Percentiles rank a stretch among this genome's conserved stretches.
phyloP scores from a whole-genome alignment of 768 basidiomycete species.

The Trametes villosa region DNA sequence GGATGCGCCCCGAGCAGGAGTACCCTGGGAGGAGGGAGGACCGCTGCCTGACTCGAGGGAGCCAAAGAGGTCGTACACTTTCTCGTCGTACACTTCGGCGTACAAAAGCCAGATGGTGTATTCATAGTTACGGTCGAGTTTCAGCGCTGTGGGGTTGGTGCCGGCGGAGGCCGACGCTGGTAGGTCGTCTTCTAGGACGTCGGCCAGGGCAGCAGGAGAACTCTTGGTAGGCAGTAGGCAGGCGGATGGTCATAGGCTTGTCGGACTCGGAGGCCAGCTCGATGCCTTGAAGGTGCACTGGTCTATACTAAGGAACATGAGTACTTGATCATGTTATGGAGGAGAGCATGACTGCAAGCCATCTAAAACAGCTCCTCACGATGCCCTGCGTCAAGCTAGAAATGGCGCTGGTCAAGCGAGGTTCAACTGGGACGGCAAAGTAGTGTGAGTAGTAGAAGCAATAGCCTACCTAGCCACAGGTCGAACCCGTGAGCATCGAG shows the following conservation, averaged over 20 bases:
- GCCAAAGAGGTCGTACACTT: conserved; percentile 90
- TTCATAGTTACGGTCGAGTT: conserved; percentile 87
- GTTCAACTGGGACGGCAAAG: no score
- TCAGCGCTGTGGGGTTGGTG: conserved; percentile 65
- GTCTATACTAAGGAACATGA: conserved; percentile 59
- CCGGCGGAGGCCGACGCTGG: conserved; percentile 50
- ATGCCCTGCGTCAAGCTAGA: no score
- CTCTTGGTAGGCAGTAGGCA: conserved; percentile 18
- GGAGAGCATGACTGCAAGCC: background rate
- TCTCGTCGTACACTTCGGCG: conserved; percentile 98
- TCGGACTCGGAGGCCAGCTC: conserved; percentile 61
- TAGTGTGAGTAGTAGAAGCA: no score
- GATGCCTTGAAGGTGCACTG: conserved; percentile 77
- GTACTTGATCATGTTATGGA: background rate
- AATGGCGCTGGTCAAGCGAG: no score
- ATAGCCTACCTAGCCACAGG: no score
- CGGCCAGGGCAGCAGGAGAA: conserved; percentile 60
- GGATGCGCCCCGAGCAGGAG: conserved; percentile 18
- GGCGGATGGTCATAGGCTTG: conserved; percentile 21
- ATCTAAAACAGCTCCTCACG: no score
- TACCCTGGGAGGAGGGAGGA: conserved; percentile 16
- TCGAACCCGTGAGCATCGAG: no score
- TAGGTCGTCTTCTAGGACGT: conserved; percentile 63
- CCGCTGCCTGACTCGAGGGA: conserved; percentile 36
- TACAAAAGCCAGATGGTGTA: conserved; percentile 95